Evolutionary conservation across 495 filamentous ascomycete genomes (phyloP).

Genomic region (Hyaloscypha variabilis): DNA sequence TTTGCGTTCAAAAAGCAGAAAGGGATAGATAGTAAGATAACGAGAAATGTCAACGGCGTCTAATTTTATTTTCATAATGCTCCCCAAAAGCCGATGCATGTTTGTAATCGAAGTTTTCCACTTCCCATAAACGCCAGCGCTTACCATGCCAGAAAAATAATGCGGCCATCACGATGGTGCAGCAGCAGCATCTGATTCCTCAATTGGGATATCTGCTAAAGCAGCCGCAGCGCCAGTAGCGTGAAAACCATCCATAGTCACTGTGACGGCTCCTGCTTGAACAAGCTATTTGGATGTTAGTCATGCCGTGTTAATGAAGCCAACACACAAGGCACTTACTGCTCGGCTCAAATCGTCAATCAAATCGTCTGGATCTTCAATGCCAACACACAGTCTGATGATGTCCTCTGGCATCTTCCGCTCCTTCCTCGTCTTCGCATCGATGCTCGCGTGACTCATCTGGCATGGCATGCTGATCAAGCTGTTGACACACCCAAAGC

Average conservation of each 20-base stretch:
- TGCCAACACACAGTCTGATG: slow-evolving; percentile 92
- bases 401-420: slow-evolving; percentile 94
- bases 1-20: not conserved
- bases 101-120: not conserved
- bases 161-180: slow-evolving; percentile 7
- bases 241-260: slow-evolving; percentile 77
- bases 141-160: slow-evolving; percentile 18
- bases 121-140: slow-evolving; percentile 12
- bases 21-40: not conserved
- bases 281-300: slow-evolving; percentile 65
- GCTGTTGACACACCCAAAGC: slow-evolving; percentile 97
- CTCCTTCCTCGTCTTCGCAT: slow-evolving; percentile 88
- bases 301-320: slow-evolving; percentile 10
- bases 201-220: slow-evolving; percentile 25
- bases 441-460: slow-evolving; percentile 99
- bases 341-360: slow-evolving; percentile 91
- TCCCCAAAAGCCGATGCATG: not conserved
- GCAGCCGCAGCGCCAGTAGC: slow-evolving; percentile 40
- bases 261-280: slow-evolving; percentile 87
- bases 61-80: not conserved
- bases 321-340: slow-evolving; percentile 55
- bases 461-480: slow-evolving; percentile 98
- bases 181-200: slow-evolving; percentile 27
- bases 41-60: not conserved
- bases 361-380: slow-evolving; percentile 90